Percentiles rank a stretch among this genome's conserved stretches.
Conservation (phyloP, 352 stramenopile species). For the Pythium biforme region DNA sequence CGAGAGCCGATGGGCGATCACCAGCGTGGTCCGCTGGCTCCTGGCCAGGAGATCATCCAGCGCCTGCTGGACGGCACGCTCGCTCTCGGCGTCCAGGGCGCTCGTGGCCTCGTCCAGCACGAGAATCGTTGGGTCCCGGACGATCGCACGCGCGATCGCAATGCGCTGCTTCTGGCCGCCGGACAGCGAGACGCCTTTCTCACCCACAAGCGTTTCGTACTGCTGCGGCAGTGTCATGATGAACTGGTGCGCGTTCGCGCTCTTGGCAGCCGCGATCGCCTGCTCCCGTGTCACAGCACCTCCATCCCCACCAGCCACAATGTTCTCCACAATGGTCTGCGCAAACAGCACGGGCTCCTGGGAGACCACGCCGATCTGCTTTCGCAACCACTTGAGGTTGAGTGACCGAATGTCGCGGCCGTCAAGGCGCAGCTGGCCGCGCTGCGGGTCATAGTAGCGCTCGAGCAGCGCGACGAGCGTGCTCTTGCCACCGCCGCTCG, state of each 20-base stretch:
- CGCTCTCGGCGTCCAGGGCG: slow-evolving; percentile 29
- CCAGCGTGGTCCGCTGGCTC: slow-evolving; percentile 46
- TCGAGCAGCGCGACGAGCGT: slow-evolving; percentile 52
- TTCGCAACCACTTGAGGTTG: slow-evolving; percentile 33
- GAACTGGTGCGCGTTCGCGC: slow-evolving; percentile 34
- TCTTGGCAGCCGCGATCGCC: slow-evolving; percentile 19
- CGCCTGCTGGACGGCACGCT: slow-evolving; percentile 42
- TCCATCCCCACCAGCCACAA: slow-evolving; percentile 18
- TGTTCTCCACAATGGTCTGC: neutral
- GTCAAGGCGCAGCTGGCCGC: slow-evolving; percentile 63
- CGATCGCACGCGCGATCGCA: slow-evolving; percentile 82
- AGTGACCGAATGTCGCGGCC: slow-evolving; percentile 51
- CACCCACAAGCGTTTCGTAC: neutral
- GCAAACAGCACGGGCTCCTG: slow-evolving; percentile 2
- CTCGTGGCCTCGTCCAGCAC: neutral
- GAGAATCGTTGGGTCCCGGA: neutral
- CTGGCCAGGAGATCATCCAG: slow-evolving; percentile 21
- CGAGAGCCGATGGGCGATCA: slow-evolving; percentile 47
- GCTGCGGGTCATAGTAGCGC: slow-evolving; percentile 78
- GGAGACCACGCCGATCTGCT: neutral
- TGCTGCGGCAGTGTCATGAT: slow-evolving; percentile 29
- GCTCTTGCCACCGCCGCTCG: slow-evolving; percentile 33
- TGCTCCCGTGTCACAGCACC: neutral
- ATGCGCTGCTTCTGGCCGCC: slow-evolving; percentile 95
- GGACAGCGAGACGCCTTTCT: slow-evolving; percentile 35